Evolutionary conservation across 2,329 filamentous ascomycete genomes (phyloP).

Genomic region (Hypoxylon sp.): DNA sequence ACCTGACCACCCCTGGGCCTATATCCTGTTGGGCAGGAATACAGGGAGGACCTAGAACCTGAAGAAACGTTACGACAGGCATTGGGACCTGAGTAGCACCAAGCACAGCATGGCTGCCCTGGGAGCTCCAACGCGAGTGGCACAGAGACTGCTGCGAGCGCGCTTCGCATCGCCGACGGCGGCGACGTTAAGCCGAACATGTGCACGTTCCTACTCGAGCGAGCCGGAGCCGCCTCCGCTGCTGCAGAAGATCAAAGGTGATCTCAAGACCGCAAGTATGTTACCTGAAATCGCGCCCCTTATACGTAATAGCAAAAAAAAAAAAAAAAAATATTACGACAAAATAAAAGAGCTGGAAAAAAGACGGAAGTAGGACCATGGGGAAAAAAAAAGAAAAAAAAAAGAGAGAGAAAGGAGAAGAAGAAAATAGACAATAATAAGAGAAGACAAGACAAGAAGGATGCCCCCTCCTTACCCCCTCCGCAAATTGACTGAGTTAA

Average conservation of each 20-base stretch:
- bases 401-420: neutral
- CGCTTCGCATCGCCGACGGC: slow-evolving; percentile 23
- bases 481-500: too few relatives aligned
- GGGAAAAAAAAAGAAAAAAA: neutral
- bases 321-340: neutral
- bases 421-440: neutral
- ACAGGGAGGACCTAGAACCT: slow-evolving; percentile 22
- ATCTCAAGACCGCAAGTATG: slow-evolving; percentile 67
- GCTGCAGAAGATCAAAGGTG: slow-evolving; percentile 62
- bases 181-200: slow-evolving; percentile 12
- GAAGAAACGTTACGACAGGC: neutral
- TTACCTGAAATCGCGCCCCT: slow-evolving; percentile 1
- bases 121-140: slow-evolving; percentile 37
- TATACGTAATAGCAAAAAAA: neutral
- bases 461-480: neutral
- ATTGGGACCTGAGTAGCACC: neutral
- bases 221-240: slow-evolving; percentile 51
- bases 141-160: slow-evolving; percentile 36
- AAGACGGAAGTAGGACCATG: too few relatives aligned
- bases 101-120: slow-evolving; percentile 38
- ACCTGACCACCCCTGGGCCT: slow-evolving; percentile 29
- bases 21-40: too few relatives aligned
- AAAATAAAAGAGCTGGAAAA: too few relatives aligned
- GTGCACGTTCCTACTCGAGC: slow-evolving; percentile 27
- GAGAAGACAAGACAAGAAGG: neutral